Evolutionary conservation across 2,329 filamentous ascomycete genomes (phyloP).

Genomic region (Aaosphaeria arxii): DNA sequence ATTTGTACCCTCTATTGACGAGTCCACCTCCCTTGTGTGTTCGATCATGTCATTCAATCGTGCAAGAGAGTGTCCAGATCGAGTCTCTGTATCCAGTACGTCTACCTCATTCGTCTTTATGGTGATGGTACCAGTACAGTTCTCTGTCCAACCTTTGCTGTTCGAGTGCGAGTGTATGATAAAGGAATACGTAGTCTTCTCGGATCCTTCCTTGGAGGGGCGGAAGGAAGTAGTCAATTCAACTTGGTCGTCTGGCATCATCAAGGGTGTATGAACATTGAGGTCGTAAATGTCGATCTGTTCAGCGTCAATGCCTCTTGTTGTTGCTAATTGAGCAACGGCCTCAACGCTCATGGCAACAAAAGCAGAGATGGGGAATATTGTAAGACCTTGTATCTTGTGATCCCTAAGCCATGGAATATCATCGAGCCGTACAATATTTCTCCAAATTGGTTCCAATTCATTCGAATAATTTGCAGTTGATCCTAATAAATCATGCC

Average conservation of each 20-base stretch:
- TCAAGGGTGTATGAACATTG: conserved; percentile 13
- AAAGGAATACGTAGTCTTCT: conserved; percentile 35
- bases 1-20: conserved; percentile 16
- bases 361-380: conserved; percentile 31
- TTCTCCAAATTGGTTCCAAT: conserved; percentile 42
- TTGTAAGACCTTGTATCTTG: conserved; percentile 30
- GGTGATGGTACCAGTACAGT: conserved; percentile 46
- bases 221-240: conserved; percentile 25
- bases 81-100: conserved; percentile 39
- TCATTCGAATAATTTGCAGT: conserved; percentile 15
- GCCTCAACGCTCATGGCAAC: conserved; percentile 30
- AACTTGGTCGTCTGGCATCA: conserved; percentile 23
- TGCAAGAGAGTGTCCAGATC: conserved; percentile 4
- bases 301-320: conserved; percentile 8
- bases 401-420: conserved; percentile 50
- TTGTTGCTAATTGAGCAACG: background rate
- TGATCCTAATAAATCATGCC: conserved; percentile 18
- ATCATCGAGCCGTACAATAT: conserved; percentile 40
- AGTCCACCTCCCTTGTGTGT: conserved; percentile 17
- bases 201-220: background rate
- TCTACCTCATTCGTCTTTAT: conserved; percentile 38
- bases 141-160: conserved; percentile 55
- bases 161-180: conserved; percentile 54
- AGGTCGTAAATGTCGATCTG: conserved; percentile 15
- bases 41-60: conserved; percentile 3